Base-by-base conservation (phyloP, 352 stramenopile species). In the Thalassiosira exigua region DNA sequence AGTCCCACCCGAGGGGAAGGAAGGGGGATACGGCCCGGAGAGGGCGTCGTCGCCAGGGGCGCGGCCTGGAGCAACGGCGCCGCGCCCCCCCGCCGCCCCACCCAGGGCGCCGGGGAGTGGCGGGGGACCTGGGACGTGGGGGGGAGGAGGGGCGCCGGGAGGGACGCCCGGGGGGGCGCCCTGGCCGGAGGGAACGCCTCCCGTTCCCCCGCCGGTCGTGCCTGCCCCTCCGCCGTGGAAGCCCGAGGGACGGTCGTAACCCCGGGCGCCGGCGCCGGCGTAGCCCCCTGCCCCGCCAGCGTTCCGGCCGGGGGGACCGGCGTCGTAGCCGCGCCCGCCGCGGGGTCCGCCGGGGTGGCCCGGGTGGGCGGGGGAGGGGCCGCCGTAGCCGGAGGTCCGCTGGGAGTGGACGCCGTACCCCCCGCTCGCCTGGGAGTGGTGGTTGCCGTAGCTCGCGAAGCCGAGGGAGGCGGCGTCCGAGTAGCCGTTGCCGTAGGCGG, bases 21-120 rank as follows among this genome's bases (percentile, higher is more conserved):
- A 64, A 36, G 64, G 64, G 30, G 64, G 64, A 36, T 73, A 73
- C 5, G 64, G 64, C 24, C 64, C 64, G 29, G 64, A 73, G 5
- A 73, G 51, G 46, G 36, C 51, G 14, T 41, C 1, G 19, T 58
- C 60, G 33, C 30, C 30, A 58, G 21, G 17, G 4, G n/a, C n/a
- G n/a, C n/a, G n/a, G n/a, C n/a, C n/a, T n/a, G n/a, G n/a, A n/a
- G n/a, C n/a, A n/a, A n/a, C n/a, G n/a, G n/a, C n/a, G n/a, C n/a
- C n/a, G n/a, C n/a, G n/a, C n/a, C n/a, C n/a, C n/a, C n/a, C n/a
- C n/a, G n/a, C n/a, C n/a, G n/a, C n/a, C n/a, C n/a, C n/a, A n/a
- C n/a, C 50, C 41, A 60, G 11, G 1, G 29, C 26, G 39, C 50
- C 51, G n/a, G 51, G 51, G 30, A 52, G 65, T 48, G 26, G 29